Percentiles rank a stretch among this genome's conserved stretches.
These are phyloP conservation scores for Coniophora puteana DNA, from an alignment of 1,284 basidiomycete genomes.

Conservation along the genomic window DNA sequence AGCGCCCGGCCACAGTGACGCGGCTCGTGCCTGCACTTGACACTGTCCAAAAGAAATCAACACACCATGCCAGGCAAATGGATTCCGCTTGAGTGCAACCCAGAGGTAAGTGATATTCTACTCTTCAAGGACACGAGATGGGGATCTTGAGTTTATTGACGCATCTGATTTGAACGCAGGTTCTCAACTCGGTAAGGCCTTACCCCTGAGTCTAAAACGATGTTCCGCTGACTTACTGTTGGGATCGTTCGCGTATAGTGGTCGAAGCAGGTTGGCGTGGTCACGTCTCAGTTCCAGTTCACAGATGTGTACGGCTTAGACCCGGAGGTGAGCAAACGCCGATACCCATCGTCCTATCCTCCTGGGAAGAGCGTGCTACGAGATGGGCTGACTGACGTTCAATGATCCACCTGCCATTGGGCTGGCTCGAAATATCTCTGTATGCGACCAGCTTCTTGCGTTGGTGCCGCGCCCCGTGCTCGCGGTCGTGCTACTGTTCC, in stretches of 20 bases:
- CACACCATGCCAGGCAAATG: slow-evolving; percentile 34
- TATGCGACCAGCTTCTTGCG: slow-evolving; percentile 66
- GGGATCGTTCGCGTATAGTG: slow-evolving; percentile 45
- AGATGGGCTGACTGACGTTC: not conserved
- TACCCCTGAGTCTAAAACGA: slow-evolving; percentile 2
- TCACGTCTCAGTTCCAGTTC: slow-evolving; percentile 56
- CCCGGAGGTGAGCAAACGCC: slow-evolving; percentile 44
- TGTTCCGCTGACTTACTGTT: not conserved
- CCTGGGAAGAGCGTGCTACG: not conserved
- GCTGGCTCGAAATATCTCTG: not conserved
- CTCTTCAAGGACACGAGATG: slow-evolving; percentile 8
- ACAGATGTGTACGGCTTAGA: slow-evolving; percentile 84
- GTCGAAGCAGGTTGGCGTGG: slow-evolving; percentile 72
- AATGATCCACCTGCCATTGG: not conserved
- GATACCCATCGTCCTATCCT: not conserved
- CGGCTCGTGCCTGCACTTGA: too few species aligned
- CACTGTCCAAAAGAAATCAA: not conserved
- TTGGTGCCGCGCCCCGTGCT: slow-evolving; percentile 72
- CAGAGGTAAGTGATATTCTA: slow-evolving; percentile 46
- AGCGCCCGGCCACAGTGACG: too few species aligned
- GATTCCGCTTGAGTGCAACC: slow-evolving; percentile 78
- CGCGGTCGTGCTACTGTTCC: slow-evolving; percentile 83
- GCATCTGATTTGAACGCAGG: slow-evolving; percentile 30
- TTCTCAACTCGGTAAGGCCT: slow-evolving; percentile 45
- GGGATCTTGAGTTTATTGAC: slow-evolving; percentile 2